Evolutionary conservation across 106 monocot genomes (phyloP), one percentile per base, ranked within the genome.

Genomic region (Apostasia ramifera): DNA sequence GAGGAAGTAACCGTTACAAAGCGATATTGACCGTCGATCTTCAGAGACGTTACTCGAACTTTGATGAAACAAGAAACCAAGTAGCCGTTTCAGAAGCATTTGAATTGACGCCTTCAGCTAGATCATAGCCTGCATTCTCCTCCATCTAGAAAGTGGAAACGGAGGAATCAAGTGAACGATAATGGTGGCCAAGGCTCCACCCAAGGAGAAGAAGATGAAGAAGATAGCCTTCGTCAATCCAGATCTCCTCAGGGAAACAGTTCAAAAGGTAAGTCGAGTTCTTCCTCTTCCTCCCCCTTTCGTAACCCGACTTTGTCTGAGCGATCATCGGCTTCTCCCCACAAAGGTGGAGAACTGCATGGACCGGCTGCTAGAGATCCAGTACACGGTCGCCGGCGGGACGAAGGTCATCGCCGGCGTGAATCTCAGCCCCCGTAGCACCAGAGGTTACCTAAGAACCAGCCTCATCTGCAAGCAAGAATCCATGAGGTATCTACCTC

Each of bases 381-480:
- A 97, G 77, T 87, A 74, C 86, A 91, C 87, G 1, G 89, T 92
- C 37, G 52, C 80, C 47, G 89, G 89, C 1, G 92, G 86, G 14
- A 66, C 73, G 41, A 97, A 89, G 74, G 71, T 83, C 49, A 82
- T 88, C 57, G 69, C 85, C 49, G 88, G 91, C 5, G 71, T 82
- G 2, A 86, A 45, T 47, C 91, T 91, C 68, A 95, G 91, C 76
- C 95, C 91, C 8, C 70, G 80, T 8, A 95, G 95, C 84, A 91
- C 88, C 59, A 81, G 70, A 71, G 83, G 80, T 1, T 95, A 95
- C 54, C 67, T 82, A 53, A 86, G 73, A 52, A 95, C 95, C 67
- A 89, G 95, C 61, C 86, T 85, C 72, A 63, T 82, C 63, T 95
- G 95, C 84, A 95, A 89, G 67, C 88, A 95, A 57, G 95, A 89